Conservation (phyloP, 768 basidiomycete species). For the Panaeolus papilionaceus region DNA sequence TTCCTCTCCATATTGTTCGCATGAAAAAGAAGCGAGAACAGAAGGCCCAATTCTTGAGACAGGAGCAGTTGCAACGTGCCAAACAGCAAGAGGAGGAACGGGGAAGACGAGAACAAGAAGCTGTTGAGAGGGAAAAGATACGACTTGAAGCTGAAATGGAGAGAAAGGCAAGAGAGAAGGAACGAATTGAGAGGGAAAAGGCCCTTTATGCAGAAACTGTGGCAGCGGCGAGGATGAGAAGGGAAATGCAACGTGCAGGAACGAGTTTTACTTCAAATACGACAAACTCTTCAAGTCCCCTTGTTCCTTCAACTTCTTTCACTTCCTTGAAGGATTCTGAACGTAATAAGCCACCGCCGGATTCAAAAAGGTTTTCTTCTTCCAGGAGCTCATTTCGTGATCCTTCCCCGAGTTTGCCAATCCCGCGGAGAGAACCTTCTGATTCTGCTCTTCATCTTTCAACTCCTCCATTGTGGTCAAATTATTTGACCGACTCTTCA, state of each 20-base stretch:
- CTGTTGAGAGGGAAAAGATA: slow-evolving; percentile 48
- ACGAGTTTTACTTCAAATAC: slow-evolving; percentile 31
- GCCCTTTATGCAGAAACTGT: slow-evolving; percentile 63
- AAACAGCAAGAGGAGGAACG: slow-evolving; percentile 57
- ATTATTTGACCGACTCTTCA: slow-evolving; percentile 47
- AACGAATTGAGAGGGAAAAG: slow-evolving; percentile 62
- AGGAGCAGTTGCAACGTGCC: slow-evolving; percentile 60
- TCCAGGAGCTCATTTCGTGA: slow-evolving; percentile 42
- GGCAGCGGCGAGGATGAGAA: slow-evolving; percentile 61
- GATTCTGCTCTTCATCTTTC: slow-evolving; percentile 45
- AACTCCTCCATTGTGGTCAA: slow-evolving; percentile 30
- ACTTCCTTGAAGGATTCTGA: slow-evolving; percentile 27
- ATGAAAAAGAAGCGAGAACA: slow-evolving; percentile 76
- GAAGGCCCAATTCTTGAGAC: slow-evolving; percentile 69
- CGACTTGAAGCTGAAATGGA: slow-evolving; percentile 55
- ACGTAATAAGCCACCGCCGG: slow-evolving; percentile 17
- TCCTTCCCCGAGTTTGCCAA: slow-evolving; percentile 34
- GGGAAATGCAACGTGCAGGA: slow-evolving; percentile 63
- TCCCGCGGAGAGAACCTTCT: slow-evolving; percentile 52
- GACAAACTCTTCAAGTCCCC: slow-evolving; percentile 17
- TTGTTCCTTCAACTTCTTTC: slow-evolving; percentile 33
- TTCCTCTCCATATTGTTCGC: slow-evolving; percentile 75
- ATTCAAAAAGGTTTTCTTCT: slow-evolving; percentile 45
- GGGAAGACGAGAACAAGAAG: slow-evolving; percentile 50
- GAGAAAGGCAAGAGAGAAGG: slow-evolving; percentile 51